Evolutionary conservation across 495 filamentous ascomycete species (phyloP).

Genomic region (Talaromyces borbonicus): DNA sequence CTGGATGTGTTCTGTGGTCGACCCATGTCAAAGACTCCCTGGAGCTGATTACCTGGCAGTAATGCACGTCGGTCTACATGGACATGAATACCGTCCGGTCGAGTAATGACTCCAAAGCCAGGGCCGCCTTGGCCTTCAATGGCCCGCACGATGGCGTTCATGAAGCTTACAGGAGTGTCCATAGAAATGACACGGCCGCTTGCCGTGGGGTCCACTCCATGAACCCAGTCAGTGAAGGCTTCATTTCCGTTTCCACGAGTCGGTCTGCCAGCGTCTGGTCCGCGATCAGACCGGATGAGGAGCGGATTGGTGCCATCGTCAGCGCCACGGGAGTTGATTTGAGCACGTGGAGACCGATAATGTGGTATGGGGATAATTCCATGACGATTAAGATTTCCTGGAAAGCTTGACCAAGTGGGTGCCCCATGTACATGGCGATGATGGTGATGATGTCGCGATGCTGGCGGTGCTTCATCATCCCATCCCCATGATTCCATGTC

Average conservation of each 20-base stretch:
- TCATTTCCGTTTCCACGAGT: constrained; percentile 23
- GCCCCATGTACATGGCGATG: constrained; percentile 35
- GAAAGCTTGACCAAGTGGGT: constrained; percentile 34
- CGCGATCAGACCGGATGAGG: constrained; percentile 38
- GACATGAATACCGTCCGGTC: constrained; percentile 50
- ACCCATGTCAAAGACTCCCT: constrained; percentile 46
- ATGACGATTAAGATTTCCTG: constrained; percentile 28
- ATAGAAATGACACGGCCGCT: constrained; percentile 39
- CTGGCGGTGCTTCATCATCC: constrained; percentile 40
- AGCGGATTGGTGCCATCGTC: constrained; percentile 82
- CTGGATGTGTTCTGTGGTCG: constrained; percentile 35
- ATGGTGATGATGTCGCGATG: constrained; percentile 35
- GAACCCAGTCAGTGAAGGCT: constrained; percentile 45
- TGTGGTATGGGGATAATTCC: constrained; percentile 38
- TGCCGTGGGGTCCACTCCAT: constrained; percentile 42
- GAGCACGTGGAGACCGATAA: constrained; percentile 45
- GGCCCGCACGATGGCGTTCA: constrained; percentile 50
- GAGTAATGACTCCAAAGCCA: constrained; percentile 45
- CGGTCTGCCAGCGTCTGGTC: constrained; percentile 21
- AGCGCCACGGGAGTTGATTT: constrained; percentile 37
- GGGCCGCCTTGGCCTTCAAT: constrained; percentile 40
- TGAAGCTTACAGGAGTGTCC: constrained; percentile 54
- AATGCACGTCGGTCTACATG: constrained; percentile 40
- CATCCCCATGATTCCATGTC: constrained; percentile 48
- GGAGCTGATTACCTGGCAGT: constrained; percentile 43